phyloP scores from a whole-genome alignment of 2,329 filamentous ascomycete species.

The Escovopsis sp. region DNA sequence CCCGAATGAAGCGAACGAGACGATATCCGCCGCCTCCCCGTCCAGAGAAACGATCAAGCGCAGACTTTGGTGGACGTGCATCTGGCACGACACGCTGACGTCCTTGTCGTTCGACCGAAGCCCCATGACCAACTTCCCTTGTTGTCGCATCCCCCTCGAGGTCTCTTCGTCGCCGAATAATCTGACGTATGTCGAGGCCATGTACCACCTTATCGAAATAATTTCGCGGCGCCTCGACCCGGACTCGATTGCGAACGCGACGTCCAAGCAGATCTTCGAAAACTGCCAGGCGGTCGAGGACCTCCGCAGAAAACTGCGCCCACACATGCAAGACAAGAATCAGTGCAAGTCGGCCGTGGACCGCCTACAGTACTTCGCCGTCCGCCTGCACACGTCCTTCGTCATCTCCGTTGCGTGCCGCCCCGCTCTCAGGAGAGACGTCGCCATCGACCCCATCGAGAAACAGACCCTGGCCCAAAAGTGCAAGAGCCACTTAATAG shows the following conservation, averaged over 20 bases:
- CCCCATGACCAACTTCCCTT: constrained; percentile 47
- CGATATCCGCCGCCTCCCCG: constrained; percentile 24
- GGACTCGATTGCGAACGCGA: constrained; percentile 33
- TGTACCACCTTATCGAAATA: constrained; percentile 49
- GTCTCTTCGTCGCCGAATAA: constrained; percentile 29
- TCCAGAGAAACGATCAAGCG: constrained; percentile 41
- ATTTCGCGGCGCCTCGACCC: constrained; percentile 44
- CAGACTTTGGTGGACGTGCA: constrained; percentile 49
- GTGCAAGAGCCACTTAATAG: constrained; percentile 47
- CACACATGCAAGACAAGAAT: constrained; percentile 43
- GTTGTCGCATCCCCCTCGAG: constrained; percentile 37
- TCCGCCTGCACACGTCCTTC: constrained; percentile 50
- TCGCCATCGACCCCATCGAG: constrained; percentile 34
- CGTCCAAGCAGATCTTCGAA: constrained; percentile 40
- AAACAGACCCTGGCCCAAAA: constrained; percentile 40
- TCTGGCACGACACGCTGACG: constrained; percentile 53
- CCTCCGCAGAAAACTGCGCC: constrained; percentile 32
- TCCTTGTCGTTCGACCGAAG: constrained; percentile 53
- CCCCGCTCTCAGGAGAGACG: constrained; percentile 43
- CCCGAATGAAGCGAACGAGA: constrained; percentile 30
- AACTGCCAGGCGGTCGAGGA: constrained; percentile 41
- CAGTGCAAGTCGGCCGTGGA: constrained; percentile 50
- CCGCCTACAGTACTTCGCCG: constrained; percentile 47
- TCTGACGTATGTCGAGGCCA: constrained; percentile 46
- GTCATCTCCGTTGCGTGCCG: constrained; percentile 51